These are phyloP conservation scores for Parastagonospora avenae DNA, from an alignment of 2,329 filamentous ascomycete genomes.

Conservation along the genomic window DNA sequence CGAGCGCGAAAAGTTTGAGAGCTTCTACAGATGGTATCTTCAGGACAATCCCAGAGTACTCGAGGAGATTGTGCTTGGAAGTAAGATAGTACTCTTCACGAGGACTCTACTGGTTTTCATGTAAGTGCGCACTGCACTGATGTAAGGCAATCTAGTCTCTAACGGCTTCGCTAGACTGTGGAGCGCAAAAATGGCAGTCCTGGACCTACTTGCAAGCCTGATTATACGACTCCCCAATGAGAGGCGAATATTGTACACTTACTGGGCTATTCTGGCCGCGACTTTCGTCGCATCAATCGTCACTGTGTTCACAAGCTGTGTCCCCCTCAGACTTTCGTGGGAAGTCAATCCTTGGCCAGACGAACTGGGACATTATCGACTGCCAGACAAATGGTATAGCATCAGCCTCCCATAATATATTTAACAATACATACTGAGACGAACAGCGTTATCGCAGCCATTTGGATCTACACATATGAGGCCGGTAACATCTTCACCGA, in stretches of 20 bases:
- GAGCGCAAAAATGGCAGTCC: slow-evolving; percentile 23
- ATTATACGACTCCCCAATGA: slow-evolving; percentile 24
- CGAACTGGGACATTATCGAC: too few relatives aligned
- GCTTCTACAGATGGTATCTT: slow-evolving; percentile 5
- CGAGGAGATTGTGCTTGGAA: slow-evolving; percentile 9
- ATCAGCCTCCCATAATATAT: not conserved
- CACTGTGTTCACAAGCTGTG: slow-evolving; percentile 16
- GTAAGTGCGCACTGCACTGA: slow-evolving; percentile 4
- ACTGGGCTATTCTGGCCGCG: slow-evolving; percentile 8
- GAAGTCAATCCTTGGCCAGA: slow-evolving; percentile 20
- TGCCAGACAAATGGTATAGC: slow-evolving; percentile 16
- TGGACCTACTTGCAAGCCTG: slow-evolving; percentile 18
- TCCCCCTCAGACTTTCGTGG: slow-evolving; percentile 17
- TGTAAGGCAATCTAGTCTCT: not conserved
- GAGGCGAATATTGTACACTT: slow-evolving; percentile 10
- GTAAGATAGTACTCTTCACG: slow-evolving; percentile 20
- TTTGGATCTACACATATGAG: slow-evolving; percentile 25
- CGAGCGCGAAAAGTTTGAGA: too few relatives aligned
- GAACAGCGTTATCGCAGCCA: slow-evolving; percentile 20
- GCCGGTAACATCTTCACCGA: slow-evolving; percentile 24
- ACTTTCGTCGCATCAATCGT: slow-evolving; percentile 20
- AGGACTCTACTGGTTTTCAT: slow-evolving; percentile 18
- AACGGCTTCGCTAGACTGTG: slow-evolving; percentile 12
- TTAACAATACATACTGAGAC: slow-evolving; percentile 2
- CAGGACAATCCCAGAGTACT: not conserved